phyloP scores from a whole-genome alignment of 1,284 basidiomycete species.

The Austroboletus niveus region DNA sequence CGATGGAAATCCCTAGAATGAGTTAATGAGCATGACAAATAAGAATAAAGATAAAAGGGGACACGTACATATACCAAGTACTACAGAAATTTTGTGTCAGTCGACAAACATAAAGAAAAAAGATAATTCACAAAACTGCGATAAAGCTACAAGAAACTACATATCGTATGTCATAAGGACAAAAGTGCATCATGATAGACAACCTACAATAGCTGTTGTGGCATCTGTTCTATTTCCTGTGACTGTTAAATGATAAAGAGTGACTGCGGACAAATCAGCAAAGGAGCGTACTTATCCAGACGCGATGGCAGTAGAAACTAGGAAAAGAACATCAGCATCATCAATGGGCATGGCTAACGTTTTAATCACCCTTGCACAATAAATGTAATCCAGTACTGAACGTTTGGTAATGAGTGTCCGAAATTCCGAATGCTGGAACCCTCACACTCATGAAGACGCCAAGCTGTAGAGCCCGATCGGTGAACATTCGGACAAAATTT shows the following conservation, averaged over 20 bases:
- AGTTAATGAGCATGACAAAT: background rate
- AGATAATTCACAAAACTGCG: slow-evolving; percentile 5
- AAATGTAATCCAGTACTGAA: slow-evolving; percentile 7
- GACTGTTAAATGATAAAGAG: background rate
- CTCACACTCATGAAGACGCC: slow-evolving; percentile 5
- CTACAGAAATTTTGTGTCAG: background rate
- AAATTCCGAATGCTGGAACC: background rate
- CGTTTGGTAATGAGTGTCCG: background rate
- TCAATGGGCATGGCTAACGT: background rate
- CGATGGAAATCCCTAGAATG: background rate
- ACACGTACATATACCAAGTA: slow-evolving; percentile 8
- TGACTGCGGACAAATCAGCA: no score
- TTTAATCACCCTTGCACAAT: slow-evolving; percentile 11
- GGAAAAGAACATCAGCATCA: background rate
- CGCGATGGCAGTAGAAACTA: slow-evolving; percentile 16
- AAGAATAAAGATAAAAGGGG: background rate
- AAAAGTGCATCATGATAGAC: background rate
- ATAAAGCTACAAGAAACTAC: background rate
- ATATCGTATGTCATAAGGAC: background rate
- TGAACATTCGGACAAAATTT: background rate
- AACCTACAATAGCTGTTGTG: slow-evolving; percentile 3
- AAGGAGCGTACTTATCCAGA: slow-evolving; percentile 15
- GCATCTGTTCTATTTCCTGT: background rate
- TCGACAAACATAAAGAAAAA: background rate
- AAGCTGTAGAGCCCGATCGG: background rate